Evolutionary conservation across 2,329 filamentous ascomycete genomes (phyloP).

Genomic region (Penicillium sp.): DNA sequence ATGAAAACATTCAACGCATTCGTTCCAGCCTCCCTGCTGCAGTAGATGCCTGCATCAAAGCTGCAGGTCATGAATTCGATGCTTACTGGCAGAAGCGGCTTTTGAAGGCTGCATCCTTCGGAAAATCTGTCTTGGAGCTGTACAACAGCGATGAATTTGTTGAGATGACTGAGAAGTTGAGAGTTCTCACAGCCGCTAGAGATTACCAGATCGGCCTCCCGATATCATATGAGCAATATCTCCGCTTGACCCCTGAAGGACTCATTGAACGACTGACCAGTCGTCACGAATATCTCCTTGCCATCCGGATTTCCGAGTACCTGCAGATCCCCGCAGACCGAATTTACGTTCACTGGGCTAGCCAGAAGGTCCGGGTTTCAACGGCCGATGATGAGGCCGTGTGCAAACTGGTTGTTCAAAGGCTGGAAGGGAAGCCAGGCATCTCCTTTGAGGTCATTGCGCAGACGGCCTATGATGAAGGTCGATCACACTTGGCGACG

Average conservation of each 20-base stretch:
- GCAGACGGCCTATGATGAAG: slow-evolving; percentile 90
- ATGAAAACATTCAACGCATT: slow-evolving; percentile 96
- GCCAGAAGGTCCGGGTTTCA: slow-evolving; percentile 84
- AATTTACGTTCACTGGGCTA: slow-evolving; percentile 97
- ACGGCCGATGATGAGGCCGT: slow-evolving; percentile 85
- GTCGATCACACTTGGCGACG: slow-evolving; percentile 82
- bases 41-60: slow-evolving; percentile 90
- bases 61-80: slow-evolving; percentile 88
- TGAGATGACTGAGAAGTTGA: slow-evolving; percentile 92
- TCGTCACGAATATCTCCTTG: slow-evolving; percentile 86
- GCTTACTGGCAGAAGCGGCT: slow-evolving; percentile 92
- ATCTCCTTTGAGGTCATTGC: slow-evolving; percentile 97
- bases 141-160: slow-evolving; percentile 99
- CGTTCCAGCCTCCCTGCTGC: slow-evolving; percentile 84
- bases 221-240: slow-evolving; percentile 90
- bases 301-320: slow-evolving; percentile 84
- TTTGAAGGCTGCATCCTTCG: slow-evolving; percentile 94
- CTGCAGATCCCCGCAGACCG: slow-evolving; percentile 81
- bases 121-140: slow-evolving; percentile 93
- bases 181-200: slow-evolving; percentile 88
- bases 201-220: slow-evolving; percentile 90
- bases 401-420: slow-evolving; percentile 81
- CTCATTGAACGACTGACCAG: slow-evolving; percentile 85
- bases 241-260: slow-evolving; percentile 83
- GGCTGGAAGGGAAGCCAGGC: slow-evolving; percentile 81